Conservation (phyloP, 169 alveolate species). For the Toxoplasma gondii region DNA sequence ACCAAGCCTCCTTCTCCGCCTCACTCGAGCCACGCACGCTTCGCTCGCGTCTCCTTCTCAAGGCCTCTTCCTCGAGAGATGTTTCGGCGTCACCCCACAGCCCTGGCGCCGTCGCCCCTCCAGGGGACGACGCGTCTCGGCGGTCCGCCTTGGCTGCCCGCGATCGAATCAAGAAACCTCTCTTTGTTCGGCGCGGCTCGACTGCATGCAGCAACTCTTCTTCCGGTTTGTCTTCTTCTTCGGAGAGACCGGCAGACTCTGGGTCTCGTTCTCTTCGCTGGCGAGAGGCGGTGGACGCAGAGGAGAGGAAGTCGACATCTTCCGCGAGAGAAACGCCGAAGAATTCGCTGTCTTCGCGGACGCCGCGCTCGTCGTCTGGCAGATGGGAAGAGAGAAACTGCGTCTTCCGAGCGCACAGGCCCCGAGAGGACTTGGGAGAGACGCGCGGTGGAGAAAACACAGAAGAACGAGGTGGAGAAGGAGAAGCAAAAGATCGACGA, state of each 20-base stretch:
- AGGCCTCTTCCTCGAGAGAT: neutral
- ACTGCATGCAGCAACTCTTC: neutral
- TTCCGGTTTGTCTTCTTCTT: neutral
- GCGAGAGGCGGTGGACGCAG: neutral
- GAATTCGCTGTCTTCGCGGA: slow-evolving; percentile 1
- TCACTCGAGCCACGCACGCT: neutral
- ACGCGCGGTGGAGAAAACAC: no score
- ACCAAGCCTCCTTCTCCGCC: neutral
- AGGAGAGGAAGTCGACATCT: neutral
- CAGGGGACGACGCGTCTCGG: neutral
- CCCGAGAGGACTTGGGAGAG: neutral
- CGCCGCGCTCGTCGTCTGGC: slow-evolving; percentile 12
- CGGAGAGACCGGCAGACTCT: neutral
- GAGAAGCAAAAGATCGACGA: no score
- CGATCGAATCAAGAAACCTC: neutral
- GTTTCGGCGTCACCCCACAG: neutral
- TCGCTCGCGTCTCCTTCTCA: neutral
- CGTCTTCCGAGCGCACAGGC: neutral
- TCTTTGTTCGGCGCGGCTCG: neutral
- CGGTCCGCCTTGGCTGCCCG: neutral
- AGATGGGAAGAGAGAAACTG: neutral
- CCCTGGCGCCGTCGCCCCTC: neutral
- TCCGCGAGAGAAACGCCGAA: neutral
- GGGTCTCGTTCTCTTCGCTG: neutral
- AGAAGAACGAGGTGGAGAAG: no score